Evolutionary conservation across 495 filamentous ascomycete species (phyloP).

Genomic region (Aspergillus conjunctus): DNA sequence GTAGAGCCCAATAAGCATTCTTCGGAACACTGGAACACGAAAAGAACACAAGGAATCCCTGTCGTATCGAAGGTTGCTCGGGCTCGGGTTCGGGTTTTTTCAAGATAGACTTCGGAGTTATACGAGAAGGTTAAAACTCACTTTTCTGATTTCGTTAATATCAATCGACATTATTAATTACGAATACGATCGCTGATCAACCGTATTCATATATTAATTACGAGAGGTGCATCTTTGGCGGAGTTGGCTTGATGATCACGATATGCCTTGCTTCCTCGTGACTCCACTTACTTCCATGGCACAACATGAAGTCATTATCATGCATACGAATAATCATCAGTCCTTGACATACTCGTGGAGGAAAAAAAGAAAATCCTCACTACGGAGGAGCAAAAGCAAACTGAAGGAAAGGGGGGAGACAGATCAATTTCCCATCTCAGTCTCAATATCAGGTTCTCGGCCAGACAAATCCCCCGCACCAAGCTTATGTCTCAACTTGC

Average conservation of each 20-base stretch:
- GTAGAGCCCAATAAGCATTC: not conserved
- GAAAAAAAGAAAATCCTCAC: not conserved
- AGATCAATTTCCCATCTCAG: slow-evolving; percentile 43
- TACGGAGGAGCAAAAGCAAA: not conserved
- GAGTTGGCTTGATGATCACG: not conserved
- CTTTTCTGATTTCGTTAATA: too few species aligned
- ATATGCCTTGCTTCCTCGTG: too few species aligned
- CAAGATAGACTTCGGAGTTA: not conserved
- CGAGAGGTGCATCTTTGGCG: not conserved
- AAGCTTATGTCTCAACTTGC: slow-evolving; percentile 51
- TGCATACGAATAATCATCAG: too few species aligned
- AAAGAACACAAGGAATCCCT: not conserved
- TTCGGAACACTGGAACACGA: not conserved
- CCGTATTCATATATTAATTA: not conserved
- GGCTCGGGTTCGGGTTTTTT: not conserved
- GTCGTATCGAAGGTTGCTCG: not conserved
- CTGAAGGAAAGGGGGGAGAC: not conserved
- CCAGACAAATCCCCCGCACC: slow-evolving; percentile 47
- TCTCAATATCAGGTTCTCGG: slow-evolving; percentile 56
- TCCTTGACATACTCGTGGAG: not conserved
- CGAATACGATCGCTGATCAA: not conserved
- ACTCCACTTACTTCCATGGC: too few species aligned
- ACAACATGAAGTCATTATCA: too few species aligned
- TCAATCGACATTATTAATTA: not conserved
- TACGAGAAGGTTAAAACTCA: not conserved